A percentile compares a stretch with the other conserved stretches of the same genome.
Conservation (phyloP, 129 eudicot species). For the Lonicera japonica region DNA sequence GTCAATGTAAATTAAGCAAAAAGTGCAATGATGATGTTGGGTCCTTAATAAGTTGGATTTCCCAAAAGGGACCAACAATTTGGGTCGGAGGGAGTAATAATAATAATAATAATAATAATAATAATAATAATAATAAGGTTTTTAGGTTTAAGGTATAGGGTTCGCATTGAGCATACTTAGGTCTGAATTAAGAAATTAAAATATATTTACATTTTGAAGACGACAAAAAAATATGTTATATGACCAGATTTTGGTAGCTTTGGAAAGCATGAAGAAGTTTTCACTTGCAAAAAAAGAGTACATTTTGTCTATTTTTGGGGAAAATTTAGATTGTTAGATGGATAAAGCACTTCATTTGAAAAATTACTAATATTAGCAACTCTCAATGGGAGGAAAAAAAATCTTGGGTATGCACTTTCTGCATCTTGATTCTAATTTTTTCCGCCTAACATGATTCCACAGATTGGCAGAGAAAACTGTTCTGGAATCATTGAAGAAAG, state of each 20-base stretch:
- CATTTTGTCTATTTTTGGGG: too few relatives aligned
- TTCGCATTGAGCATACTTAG: neutral
- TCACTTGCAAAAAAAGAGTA: neutral
- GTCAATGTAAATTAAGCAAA: too few relatives aligned
- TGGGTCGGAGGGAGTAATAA: too few relatives aligned
- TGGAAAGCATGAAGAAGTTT: neutral
- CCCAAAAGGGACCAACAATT: too few relatives aligned
- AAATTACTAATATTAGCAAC: neutral
- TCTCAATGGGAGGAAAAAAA: neutral
- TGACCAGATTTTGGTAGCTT: neutral
- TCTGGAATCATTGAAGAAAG: conserved; percentile 70
- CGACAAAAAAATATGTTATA: neutral
- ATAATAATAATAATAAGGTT: too few relatives aligned
- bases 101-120: too few relatives aligned
- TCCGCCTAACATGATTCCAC: conserved; percentile 14
- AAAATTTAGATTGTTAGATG: too few relatives aligned
- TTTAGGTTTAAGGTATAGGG: too few relatives aligned
- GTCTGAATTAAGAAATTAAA: neutral
- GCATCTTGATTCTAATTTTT: conserved; percentile 5
- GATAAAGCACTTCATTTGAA: neutral
- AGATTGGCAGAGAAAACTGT: conserved; percentile 82
- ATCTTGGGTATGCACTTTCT: neutral
- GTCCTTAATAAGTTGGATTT: too few relatives aligned
- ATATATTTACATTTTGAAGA: neutral
- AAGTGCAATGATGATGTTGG: too few relatives aligned